Evolutionary conservation across 179 eudicot genomes (phyloP).

Genomic region (Pouteria campechiana): DNA sequence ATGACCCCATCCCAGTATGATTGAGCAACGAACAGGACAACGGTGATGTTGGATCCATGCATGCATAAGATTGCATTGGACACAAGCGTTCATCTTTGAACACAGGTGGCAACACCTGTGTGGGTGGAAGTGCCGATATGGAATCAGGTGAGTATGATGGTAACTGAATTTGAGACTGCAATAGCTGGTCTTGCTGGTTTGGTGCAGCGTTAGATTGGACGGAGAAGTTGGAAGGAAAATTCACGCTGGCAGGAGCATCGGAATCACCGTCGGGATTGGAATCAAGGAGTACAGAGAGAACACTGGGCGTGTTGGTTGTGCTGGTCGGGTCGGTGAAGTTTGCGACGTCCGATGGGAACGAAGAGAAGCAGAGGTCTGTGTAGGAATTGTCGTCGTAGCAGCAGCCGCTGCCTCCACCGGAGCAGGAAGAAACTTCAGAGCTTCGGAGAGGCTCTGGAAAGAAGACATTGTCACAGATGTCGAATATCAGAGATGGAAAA

Average conservation of each 20-base stretch:
- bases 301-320: slow-evolving; percentile 10
- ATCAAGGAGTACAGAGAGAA: slow-evolving; percentile 39
- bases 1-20: slow-evolving; percentile 18
- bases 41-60: slow-evolving; percentile 24
- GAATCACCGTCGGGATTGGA: slow-evolving; percentile 37
- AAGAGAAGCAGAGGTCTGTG: slow-evolving; percentile 16
- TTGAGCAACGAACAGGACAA: slow-evolving; percentile 28
- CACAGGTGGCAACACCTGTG: slow-evolving; percentile 29
- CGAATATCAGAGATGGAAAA: slow-evolving; percentile 42
- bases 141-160: slow-evolving; percentile 15
- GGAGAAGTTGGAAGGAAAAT: slow-evolving; percentile 42
- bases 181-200: slow-evolving; percentile 23
- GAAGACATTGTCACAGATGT: slow-evolving; percentile 50
- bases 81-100: slow-evolving; percentile 49
- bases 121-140: slow-evolving; percentile 23
- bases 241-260: slow-evolving; percentile 49
- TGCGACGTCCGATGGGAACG: slow-evolving; percentile 10
- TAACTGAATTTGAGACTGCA: slow-evolving; percentile 26
- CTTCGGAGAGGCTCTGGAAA: slow-evolving; percentile 49
- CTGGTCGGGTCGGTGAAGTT: slow-evolving; percentile 4
- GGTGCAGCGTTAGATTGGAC: slow-evolving; percentile 10
- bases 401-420: slow-evolving; percentile 43
- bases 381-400: slow-evolving; percentile 55
- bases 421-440: slow-evolving; percentile 51
- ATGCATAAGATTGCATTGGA: slow-evolving; percentile 36